phyloP scores from a whole-genome alignment of 768 basidiomycete species.

The Neoboletus brunneissimus region DNA sequence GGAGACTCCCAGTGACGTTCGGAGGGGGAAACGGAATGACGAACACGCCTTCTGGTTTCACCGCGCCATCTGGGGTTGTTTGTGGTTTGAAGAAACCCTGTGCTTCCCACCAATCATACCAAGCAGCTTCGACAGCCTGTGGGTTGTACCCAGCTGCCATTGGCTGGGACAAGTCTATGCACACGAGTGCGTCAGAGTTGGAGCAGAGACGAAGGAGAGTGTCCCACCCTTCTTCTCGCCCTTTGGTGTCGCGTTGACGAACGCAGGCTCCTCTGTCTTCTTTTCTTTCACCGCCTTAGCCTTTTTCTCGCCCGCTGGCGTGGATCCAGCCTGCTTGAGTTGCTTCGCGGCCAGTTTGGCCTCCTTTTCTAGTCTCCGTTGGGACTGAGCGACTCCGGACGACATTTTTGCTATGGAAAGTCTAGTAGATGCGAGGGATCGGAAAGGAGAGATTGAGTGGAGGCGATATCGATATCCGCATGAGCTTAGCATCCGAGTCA shows the following conservation, averaged over 20 bases:
- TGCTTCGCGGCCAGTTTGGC: conserved; percentile 73
- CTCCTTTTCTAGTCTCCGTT: conserved; percentile 72
- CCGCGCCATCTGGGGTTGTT: conserved; percentile 51
- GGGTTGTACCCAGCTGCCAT: conserved; percentile 97
- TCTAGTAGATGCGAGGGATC: background rate
- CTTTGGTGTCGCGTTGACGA: conserved; percentile 84
- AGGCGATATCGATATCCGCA: conserved; percentile 21
- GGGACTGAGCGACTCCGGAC: background rate
- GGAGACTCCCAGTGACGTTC: conserved; percentile 93
- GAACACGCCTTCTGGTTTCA: conserved; percentile 66
- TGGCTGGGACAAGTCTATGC: conserved; percentile 73
- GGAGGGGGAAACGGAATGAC: conserved; percentile 91
- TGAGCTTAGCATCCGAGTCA: conserved; percentile 11
- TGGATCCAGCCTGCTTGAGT: conserved; percentile 38
- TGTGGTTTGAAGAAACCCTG: conserved; percentile 89
- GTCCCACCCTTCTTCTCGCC: conserved; percentile 90
- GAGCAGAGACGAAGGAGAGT: background rate
- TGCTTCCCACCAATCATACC: conserved; percentile 98
- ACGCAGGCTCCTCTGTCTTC: conserved; percentile 66
- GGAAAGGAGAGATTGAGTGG: background rate
- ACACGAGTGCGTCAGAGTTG: background rate
- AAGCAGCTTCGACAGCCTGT: conserved; percentile 87
- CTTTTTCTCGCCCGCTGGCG: conserved; percentile 60
- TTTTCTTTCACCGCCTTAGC: conserved; percentile 71
- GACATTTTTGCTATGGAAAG: conserved; percentile 9